These are phyloP conservation scores for Penicillium psychrosexuale DNA, from an alignment of 2,329 filamentous ascomycete species.

Conservation along the genomic window DNA sequence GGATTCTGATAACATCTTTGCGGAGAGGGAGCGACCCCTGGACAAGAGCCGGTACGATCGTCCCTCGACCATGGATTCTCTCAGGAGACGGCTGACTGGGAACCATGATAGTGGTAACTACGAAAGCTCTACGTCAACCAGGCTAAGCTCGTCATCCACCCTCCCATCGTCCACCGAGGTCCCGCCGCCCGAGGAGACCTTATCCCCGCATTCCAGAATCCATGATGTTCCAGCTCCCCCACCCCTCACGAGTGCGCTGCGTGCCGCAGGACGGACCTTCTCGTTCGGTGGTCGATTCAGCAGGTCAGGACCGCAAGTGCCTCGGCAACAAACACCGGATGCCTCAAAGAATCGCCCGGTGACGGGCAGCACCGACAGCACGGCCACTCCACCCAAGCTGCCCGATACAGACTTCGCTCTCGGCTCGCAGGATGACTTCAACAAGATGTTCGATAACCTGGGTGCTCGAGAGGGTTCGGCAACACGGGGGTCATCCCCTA, in stretches of 20 bases:
- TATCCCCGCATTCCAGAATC: constrained; percentile 37
- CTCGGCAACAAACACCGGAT: constrained; percentile 25
- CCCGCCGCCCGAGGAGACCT: constrained; percentile 39
- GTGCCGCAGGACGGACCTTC: constrained; percentile 51
- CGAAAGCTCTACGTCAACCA: constrained; percentile 49
- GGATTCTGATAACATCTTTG: constrained; percentile 42
- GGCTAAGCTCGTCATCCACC: constrained; percentile 55
- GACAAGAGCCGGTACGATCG: constrained; percentile 38
- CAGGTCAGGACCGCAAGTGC: constrained; percentile 25
- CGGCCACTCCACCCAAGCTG: constrained; percentile 52
- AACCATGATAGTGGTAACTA: constrained; percentile 50
- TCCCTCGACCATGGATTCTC: constrained; percentile 13
- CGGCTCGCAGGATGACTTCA: constrained; percentile 46
- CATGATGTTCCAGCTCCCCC: constrained; percentile 45
- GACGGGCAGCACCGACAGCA: constrained; percentile 52
- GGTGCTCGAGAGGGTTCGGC: constrained; percentile 34
- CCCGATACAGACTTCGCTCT: constrained; percentile 45
- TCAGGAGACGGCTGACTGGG: constrained; percentile 28
- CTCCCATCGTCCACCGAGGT: constrained; percentile 55
- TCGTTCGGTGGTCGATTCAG: constrained; percentile 50
- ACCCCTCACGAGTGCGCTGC: constrained; percentile 39
- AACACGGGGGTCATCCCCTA: constrained; percentile 25
- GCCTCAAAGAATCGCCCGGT: constrained; percentile 43
- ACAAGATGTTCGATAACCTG: constrained; percentile 52
- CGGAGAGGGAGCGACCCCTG: constrained; percentile 31